A percentile compares a stretch with the other conserved stretches of the same genome.
These are phyloP conservation scores for Solanum infundibuliforme DNA, from an alignment of 257 asterid genomes.

Conservation along the genomic window DNA sequence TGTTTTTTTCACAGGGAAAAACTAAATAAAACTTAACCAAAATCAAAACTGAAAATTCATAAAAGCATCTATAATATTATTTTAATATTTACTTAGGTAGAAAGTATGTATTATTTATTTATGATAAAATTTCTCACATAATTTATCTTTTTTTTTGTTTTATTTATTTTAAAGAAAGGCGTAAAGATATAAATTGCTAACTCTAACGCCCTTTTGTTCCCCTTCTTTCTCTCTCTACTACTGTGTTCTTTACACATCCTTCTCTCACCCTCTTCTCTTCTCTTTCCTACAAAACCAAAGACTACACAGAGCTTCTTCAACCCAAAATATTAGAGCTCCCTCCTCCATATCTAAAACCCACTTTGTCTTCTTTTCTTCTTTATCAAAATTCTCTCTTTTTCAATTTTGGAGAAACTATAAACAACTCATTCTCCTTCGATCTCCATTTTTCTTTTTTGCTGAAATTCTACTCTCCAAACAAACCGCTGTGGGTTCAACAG, in stretches of 20 bases:
- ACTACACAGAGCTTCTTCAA: neutral
- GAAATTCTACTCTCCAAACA: neutral
- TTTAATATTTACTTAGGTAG: neutral
- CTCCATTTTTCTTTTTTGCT: neutral
- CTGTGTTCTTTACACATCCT: neutral
- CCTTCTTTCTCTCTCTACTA: neutral
- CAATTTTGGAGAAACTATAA: neutral
- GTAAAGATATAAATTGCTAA: neutral
- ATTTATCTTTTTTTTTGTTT: neutral
- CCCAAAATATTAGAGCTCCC: neutral
- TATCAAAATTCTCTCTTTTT: neutral
- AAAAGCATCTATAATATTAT: neutral
- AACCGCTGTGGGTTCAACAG: neutral
- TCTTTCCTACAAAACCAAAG: conserved; percentile 4
- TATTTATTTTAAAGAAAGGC: conserved; percentile 1
- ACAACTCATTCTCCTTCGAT: neutral
- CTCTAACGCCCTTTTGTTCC: neutral
- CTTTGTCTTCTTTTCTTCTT: neutral
- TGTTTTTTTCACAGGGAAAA: neutral
- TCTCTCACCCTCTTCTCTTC: neutral
- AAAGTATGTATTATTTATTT: too few relatives aligned
- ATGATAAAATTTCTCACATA: neutral
- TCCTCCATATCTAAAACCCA: neutral
- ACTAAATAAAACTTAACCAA: neutral
- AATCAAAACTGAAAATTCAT: neutral